These are phyloP conservation scores for Phaeotremella fagi DNA, from an alignment of 768 basidiomycete species.

Conservation along the genomic window DNA sequence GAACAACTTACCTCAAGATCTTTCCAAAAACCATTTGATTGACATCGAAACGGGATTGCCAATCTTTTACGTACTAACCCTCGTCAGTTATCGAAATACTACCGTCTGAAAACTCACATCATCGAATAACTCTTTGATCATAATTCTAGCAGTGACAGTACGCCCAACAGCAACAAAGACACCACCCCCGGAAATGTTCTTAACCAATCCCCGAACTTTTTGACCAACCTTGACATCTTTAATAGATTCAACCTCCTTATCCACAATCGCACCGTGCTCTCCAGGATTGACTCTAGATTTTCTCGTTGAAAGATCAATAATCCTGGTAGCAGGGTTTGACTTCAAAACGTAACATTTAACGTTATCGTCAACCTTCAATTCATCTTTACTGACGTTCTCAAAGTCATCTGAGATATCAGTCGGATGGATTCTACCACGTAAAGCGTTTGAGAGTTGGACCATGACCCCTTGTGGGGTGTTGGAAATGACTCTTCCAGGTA, in stretches of 20 bases:
- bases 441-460: constrained; percentile 66
- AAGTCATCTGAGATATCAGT: constrained; percentile 80
- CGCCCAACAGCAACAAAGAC: constrained; percentile 82
- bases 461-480: constrained; percentile 68
- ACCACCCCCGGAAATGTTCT: constrained; percentile 71
- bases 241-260: constrained; percentile 63
- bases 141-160: constrained; percentile 80
- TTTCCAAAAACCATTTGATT: constrained; percentile 85
- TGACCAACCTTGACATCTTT: constrained; percentile 66
- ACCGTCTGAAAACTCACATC: constrained; percentile 53
- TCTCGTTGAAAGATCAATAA: constrained; percentile 75
- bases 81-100: constrained; percentile 2
- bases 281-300: constrained; percentile 61
- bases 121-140: constrained; percentile 89
- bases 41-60: constrained; percentile 73
- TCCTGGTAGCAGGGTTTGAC: constrained; percentile 63
- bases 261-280: constrained; percentile 53
- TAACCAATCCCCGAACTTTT: constrained; percentile 80
- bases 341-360: constrained; percentile 67
- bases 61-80: constrained; percentile 83
- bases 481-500: constrained; percentile 73
- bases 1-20: constrained; percentile 61
- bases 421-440: constrained; percentile 73
- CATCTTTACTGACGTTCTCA: constrained; percentile 41
- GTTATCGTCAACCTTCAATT: constrained; percentile 60